Evolutionary conservation across 23 red algal genomes (phyloP), one percentile per base, ranked within the genome.

Genomic region (Gracilaria vermiculophylla): DNA sequence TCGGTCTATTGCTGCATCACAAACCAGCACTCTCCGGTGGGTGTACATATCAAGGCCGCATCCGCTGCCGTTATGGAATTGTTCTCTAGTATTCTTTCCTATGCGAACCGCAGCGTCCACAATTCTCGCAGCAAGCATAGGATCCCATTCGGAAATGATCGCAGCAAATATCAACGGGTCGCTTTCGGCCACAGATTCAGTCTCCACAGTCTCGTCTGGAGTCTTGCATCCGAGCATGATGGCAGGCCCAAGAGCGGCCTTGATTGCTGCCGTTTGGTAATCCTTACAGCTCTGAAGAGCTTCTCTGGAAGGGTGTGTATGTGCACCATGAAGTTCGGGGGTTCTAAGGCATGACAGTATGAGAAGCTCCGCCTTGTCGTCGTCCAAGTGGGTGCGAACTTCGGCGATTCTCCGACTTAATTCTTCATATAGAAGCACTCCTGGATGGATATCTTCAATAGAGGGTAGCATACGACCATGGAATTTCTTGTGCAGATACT

Each of bases 381-480:
- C 35, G 19, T 88, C 70, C 16, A 88, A 36, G 8, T 73, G 50
- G 19, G 69, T 33, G 15, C 84, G 84, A 66, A 88, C 69, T 28
- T 88, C 69, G 6, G 49, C 34, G 52, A 62, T 48, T 37, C 84
- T 67, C 21, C 69, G 31, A 29, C 72, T 73, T 48, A 88, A 40
- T 65, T 88, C 84, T 16, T 88, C 84, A 69, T 62, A 88, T 3
- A 88, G 52, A 42, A 88, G 47, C 23, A 77, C 72, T 27, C 69
- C 84, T 45, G 84, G 51, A 20, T 76, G 84, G 53, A 88, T 88
- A 39, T 88, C 69, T 36, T 88, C 84, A 69, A 88, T 76, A 19
- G 84, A 88, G 2, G 84, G 84, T 14, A 88, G 69, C 28, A 36
- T 36, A 33, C 69, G 52, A 35, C 69, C 66, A 32, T 70, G 72